Percentiles rank a stretch among this genome's conserved stretches.
Conservation (phyloP, 2,329 filamentous ascomycete species). For the Exophiala spinifera region DNA sequence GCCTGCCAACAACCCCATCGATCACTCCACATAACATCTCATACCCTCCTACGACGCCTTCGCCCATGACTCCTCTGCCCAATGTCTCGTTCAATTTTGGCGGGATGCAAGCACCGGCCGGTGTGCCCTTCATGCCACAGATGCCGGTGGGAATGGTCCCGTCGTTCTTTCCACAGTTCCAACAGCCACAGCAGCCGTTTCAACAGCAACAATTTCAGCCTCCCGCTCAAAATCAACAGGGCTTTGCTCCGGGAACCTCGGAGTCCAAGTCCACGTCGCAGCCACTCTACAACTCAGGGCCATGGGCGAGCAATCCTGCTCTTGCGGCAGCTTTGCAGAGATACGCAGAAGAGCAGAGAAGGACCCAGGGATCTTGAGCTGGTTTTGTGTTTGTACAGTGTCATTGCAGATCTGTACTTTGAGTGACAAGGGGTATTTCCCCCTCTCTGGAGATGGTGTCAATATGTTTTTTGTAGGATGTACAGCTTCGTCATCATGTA, state of each 20-base stretch:
- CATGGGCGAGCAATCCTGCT: constrained; percentile 23
- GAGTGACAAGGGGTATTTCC: too few relatives aligned
- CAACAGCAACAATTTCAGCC: constrained; percentile 46
- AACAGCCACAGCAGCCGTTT: constrained; percentile 38
- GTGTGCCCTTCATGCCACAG: constrained; percentile 10
- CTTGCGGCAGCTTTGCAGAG: constrained; percentile 24
- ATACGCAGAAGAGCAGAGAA: constrained; percentile 22
- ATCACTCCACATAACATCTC: constrained; percentile 19
- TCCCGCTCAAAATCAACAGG: constrained; percentile 32
- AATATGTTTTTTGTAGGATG: too few relatives aligned
- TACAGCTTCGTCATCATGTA: too few relatives aligned
- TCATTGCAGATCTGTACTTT: background rate
- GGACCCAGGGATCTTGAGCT: constrained; percentile 9
- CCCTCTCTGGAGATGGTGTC: too few relatives aligned
- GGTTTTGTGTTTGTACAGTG: background rate
- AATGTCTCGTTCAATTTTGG: constrained; percentile 21
- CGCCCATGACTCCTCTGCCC: constrained; percentile 27
- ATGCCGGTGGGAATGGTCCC: constrained; percentile 3
- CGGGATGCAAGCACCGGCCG: constrained; percentile 4
- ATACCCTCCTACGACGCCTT: constrained; percentile 25
- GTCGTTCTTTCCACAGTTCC: constrained; percentile 22
- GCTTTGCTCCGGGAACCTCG: background rate
- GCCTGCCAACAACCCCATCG: constrained; percentile 21
- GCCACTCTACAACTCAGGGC: constrained; percentile 6
- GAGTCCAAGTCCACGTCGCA: constrained; percentile 2